Evolutionary conservation across 805 yeast species (phyloP), one percentile per base, ranked within the genome.

Genomic region (Ogataea corticis): DNA sequence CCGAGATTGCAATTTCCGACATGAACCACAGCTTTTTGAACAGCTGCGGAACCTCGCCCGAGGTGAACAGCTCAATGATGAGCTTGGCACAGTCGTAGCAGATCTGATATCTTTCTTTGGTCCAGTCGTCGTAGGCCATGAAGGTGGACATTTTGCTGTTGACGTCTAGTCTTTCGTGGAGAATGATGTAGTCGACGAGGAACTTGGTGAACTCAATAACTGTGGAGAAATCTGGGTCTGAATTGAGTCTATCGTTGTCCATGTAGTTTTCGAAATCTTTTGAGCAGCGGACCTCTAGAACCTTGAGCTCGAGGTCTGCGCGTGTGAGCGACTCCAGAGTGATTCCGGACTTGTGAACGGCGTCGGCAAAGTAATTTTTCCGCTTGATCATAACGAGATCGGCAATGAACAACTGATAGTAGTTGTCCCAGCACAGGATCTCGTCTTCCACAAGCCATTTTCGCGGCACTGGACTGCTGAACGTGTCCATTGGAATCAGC

Each of bases 131-230:
- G 33, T 56, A 42, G 14, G 48, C 38, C 58, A 62, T 48, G 44
- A 58, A 61, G 1, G 52, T 39, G 7, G 66, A 57, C 63, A 63
- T 57, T 44, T 54, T 58, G 31, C 62, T 49, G 41, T 63, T 63
- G 12, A 63, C 55, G 17, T 63, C 65, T 10, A 63, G 39, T 13
- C 59, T 33, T 42, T 62, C 67, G 35, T 58, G 54, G 4, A 49
- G 38, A 7, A 63, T 37, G 4, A 46, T 41, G 21, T 46, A 50
- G 10, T 50, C 46, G 17, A 49, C 38, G 7, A 57, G 43, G 43
- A 51, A 59, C 21, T 48, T 49, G 18, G 48, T 49, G 44, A 50
- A 57, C 5, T 53, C 51, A 12, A 60, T 34, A 0, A 40, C 43
- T 4, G 40, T 38, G 7, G 47, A 44, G 29, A 45, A 55, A 14